Conservation (phyloP, 768 basidiomycete species). For the Auriculariales sp. region DNA sequence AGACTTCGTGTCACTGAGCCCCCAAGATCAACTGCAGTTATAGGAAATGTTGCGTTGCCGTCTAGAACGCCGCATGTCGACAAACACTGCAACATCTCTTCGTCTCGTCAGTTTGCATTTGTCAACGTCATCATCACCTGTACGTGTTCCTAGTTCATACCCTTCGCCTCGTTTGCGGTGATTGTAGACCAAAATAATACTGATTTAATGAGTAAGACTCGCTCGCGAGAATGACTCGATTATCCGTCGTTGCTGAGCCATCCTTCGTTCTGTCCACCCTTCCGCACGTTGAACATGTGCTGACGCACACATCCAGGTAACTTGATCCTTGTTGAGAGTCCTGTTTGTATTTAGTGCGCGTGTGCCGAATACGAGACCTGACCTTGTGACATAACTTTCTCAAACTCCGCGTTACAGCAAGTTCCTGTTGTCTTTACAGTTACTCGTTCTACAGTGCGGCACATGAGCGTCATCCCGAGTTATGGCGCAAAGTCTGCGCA, state of each 20-base stretch:
- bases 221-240: background rate
- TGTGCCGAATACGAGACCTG: no score
- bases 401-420: no score
- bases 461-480: no score
- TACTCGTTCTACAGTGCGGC: no score
- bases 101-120: background rate
- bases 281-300: no score
- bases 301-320: no score
- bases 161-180: background rate
- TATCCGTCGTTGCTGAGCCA: background rate
- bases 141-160: background rate
- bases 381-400: no score
- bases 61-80: conserved; percentile 1
- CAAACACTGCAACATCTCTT: background rate
- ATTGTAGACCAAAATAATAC: background rate
- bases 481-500: no score
- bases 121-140: background rate
- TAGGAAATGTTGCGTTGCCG: conserved; percentile 1
- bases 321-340: no score
- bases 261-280: no score
- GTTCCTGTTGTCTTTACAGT: no score
- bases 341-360: no score
- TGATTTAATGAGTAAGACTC: conserved; percentile 2
- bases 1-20: background rate
- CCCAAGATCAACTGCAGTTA: background rate